These are phyloP conservation scores for Fusarium paranaense DNA, from an alignment of 2,329 filamentous ascomycete species.

Conservation along the genomic window DNA sequence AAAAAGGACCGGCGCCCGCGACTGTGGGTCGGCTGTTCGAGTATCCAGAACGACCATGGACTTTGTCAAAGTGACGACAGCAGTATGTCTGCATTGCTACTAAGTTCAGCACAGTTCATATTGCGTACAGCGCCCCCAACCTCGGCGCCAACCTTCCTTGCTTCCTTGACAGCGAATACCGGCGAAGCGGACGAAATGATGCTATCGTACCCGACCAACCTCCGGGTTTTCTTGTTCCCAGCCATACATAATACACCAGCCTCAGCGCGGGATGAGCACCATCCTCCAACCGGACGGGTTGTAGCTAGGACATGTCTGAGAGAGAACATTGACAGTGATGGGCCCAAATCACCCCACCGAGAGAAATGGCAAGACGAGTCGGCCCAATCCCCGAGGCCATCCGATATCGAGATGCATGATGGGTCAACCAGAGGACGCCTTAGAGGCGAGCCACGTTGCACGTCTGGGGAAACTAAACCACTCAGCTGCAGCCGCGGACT, in stretches of 20 bases:
- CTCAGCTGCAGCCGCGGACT: conserved; percentile 42
- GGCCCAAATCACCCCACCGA: conserved; percentile 39
- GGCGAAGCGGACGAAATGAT: conserved; percentile 21
- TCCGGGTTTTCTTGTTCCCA: background rate
- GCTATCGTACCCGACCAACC: conserved; percentile 22
- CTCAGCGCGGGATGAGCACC: conserved; percentile 20
- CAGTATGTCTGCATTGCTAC: conserved; percentile 3
- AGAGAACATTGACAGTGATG: conserved; percentile 32
- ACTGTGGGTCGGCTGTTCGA: conserved; percentile 1
- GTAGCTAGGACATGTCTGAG: conserved; percentile 14
- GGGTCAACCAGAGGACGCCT: conserved; percentile 43
- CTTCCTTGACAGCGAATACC: conserved; percentile 5
- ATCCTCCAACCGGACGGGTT: conserved; percentile 13
- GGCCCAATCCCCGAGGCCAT: conserved; percentile 43
- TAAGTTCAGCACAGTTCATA: conserved; percentile 14
- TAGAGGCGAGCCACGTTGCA: conserved; percentile 52
- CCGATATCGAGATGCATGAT: conserved; percentile 45
- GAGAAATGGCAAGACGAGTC: conserved; percentile 29
- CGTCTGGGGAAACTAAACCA: conserved; percentile 45
- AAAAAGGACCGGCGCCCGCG: conserved; percentile 15
- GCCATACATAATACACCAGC: conserved; percentile 7
- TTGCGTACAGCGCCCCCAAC: background rate
- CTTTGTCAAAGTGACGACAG: conserved; percentile 5
- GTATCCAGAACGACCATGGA: background rate
- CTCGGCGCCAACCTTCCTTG: conserved; percentile 3